phyloP scores from a whole-genome alignment of 345 rosid species.

The Alliaria petiolata region DNA sequence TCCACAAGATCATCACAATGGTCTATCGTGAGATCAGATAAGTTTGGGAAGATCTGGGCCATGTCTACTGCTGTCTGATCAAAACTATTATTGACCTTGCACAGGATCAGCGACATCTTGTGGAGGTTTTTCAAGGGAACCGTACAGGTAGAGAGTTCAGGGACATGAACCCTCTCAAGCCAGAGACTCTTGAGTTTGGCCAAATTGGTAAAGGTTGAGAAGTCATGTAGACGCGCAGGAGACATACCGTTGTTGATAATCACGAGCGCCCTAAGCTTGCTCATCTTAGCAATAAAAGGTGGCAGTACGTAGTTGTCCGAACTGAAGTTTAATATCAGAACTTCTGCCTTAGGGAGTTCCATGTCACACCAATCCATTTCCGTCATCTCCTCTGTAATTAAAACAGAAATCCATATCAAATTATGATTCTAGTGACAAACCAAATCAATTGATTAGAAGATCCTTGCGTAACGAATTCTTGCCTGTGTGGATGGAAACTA shows the following conservation, averaged over 20 bases:
- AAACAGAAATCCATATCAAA: neutral
- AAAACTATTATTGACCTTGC: slow-evolving; percentile 57
- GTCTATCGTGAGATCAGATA: slow-evolving; percentile 69
- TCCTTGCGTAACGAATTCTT: neutral
- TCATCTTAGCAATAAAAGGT: slow-evolving; percentile 73
- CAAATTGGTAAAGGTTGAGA: slow-evolving; percentile 47
- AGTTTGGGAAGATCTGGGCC: slow-evolving; percentile 55
- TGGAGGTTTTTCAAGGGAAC: slow-evolving; percentile 39
- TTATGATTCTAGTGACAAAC: neutral
- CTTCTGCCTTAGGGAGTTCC: slow-evolving; percentile 90
- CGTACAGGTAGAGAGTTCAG: slow-evolving; percentile 40
- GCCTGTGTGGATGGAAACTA: slow-evolving; percentile 88
- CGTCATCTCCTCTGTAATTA: slow-evolving; percentile 60
- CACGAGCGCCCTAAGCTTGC: slow-evolving; percentile 67
- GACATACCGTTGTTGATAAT: slow-evolving; percentile 55
- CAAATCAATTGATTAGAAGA: neutral
- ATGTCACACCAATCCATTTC: slow-evolving; percentile 84
- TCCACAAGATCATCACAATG: slow-evolving; percentile 68
- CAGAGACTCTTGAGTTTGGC: slow-evolving; percentile 68
- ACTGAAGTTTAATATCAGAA: slow-evolving; percentile 66
- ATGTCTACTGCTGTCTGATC: slow-evolving; percentile 44
- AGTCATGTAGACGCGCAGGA: slow-evolving; percentile 50
- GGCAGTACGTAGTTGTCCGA: slow-evolving; percentile 63
- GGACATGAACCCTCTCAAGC: slow-evolving; percentile 71
- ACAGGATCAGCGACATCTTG: slow-evolving; percentile 64